phyloP scores from a whole-genome alignment of 345 rosid species.

The Streptanthus diversifolius region DNA sequence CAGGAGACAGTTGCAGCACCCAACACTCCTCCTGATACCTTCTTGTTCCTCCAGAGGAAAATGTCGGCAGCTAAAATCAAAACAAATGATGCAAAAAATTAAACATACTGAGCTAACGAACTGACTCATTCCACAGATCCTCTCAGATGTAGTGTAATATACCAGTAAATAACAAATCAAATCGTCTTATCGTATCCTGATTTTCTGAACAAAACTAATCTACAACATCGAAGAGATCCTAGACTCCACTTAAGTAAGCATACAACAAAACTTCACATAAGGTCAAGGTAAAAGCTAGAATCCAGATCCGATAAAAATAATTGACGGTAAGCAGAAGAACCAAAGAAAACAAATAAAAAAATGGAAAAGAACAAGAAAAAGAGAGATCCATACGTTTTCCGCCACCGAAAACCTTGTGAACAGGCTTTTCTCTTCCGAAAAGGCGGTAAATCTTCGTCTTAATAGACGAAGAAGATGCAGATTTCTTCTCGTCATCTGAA shows the following conservation, averaged over 20 bases:
- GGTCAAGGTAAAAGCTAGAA: background rate
- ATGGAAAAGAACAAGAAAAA: background rate
- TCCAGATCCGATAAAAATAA: constrained; percentile 21
- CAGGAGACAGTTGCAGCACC: constrained; percentile 74
- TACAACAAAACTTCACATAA: background rate
- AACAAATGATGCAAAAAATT: too few relatives aligned
- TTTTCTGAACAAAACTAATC: background rate
- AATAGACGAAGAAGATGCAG: constrained; percentile 15
- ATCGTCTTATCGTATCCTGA: background rate
- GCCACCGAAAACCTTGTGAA: constrained; percentile 38
- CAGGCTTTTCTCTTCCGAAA: constrained; percentile 65
- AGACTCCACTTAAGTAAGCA: background rate
- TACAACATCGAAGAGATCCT: background rate
- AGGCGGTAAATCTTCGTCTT: constrained; percentile 53
- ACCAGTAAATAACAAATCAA: background rate
- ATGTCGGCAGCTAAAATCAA: constrained; percentile 64
- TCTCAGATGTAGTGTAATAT: background rate
- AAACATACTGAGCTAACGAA: background rate
- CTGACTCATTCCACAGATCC: background rate
- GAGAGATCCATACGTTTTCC: constrained; percentile 44
- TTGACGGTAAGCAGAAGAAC: background rate
- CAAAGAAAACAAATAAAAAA: background rate
- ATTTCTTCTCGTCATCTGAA: constrained; percentile 39
- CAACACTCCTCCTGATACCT: constrained; percentile 76
- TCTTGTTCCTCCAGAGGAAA: constrained; percentile 95